A percentile compares a stretch with the other conserved stretches of the same genome.
Conservation (phyloP, 75 land plant genomes). For the Cryptomeria japonica region DNA sequence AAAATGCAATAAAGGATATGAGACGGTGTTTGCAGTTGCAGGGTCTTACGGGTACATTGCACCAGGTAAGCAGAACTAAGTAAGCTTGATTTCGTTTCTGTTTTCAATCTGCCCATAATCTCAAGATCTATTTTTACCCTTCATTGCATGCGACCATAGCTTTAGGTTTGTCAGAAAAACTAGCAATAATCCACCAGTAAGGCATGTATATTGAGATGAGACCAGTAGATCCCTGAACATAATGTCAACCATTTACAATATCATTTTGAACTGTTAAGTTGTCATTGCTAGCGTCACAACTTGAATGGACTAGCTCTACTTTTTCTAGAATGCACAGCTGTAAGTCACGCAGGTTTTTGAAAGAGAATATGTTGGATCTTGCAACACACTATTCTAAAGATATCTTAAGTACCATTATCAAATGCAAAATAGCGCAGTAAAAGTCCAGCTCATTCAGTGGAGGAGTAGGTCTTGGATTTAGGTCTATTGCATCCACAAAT, state of each 20-base stretch:
- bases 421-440: neutral
- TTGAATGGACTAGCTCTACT: neutral
- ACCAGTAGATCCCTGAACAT: neutral
- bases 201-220: neutral
- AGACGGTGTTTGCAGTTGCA: slow-evolving; percentile 22
- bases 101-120: neutral
- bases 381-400: neutral
- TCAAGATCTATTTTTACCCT: neutral
- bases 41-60: slow-evolving; percentile 43
- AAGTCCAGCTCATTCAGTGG: neutral
- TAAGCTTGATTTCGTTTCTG: neutral
- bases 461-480: neutral
- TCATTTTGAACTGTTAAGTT: neutral
- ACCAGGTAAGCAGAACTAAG: slow-evolving; percentile 20
- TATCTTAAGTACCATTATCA: neutral
- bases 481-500: neutral
- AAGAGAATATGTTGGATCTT: neutral
- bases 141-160: neutral
- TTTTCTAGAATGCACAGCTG: neutral
- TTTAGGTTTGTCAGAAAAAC: neutral
- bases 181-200: neutral
- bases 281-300: neutral
- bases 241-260: neutral
- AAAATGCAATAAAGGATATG: neutral
- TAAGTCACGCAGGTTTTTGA: neutral